Conservation (phyloP, 2,329 filamentous ascomycete species). For the Coccinonectria pachysandricola region DNA sequence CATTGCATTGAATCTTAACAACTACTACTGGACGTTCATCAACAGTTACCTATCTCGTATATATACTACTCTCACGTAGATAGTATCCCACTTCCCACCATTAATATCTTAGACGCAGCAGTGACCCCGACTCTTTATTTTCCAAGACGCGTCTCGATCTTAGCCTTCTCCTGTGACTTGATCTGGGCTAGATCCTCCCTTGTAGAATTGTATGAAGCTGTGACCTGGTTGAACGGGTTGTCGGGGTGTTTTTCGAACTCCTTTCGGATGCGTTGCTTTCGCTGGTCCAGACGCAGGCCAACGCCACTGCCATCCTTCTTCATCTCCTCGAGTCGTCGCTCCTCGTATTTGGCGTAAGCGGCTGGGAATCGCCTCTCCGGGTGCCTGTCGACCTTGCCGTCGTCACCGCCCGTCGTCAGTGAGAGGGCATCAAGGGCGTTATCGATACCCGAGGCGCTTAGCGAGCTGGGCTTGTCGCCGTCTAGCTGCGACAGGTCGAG, state of each 20-base stretch:
- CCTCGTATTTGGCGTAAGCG: slow-evolving; percentile 74
- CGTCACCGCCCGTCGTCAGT: slow-evolving; percentile 44
- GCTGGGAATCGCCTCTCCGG: slow-evolving; percentile 82
- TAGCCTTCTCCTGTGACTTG: slow-evolving; percentile 55
- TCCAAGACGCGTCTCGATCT: slow-evolving; percentile 62
- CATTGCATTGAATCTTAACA: slow-evolving; percentile 4
- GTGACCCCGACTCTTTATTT: too few species aligned
- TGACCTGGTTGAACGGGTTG: slow-evolving; percentile 88
- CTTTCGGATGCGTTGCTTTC: slow-evolving; percentile 72
- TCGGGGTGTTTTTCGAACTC: slow-evolving; percentile 93
- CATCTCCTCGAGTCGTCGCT: slow-evolving; percentile 73
- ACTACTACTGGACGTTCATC: slow-evolving; percentile 6
- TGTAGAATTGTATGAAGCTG: slow-evolving; percentile 63
- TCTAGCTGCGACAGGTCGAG: slow-evolving; percentile 71
- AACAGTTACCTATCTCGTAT: slow-evolving; percentile 11
- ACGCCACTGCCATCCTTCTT: slow-evolving; percentile 63
- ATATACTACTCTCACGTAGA: slow-evolving; percentile 6
- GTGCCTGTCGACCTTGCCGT: slow-evolving; percentile 72
- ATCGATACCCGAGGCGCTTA: slow-evolving; percentile 84
- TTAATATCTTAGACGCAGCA: too few species aligned
- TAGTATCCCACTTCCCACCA: slow-evolving; percentile 4
- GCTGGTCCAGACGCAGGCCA: slow-evolving; percentile 72
- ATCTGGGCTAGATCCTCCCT: slow-evolving; percentile 65
- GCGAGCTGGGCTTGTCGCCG: slow-evolving; percentile 44
- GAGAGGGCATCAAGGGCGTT: slow-evolving; percentile 83